A percentile compares a stretch with the other conserved stretches of the same genome.
Evolutionary conservation across 1,139 yeast species (phyloP).

Genomic region (Geotrichum australiense): DNA sequence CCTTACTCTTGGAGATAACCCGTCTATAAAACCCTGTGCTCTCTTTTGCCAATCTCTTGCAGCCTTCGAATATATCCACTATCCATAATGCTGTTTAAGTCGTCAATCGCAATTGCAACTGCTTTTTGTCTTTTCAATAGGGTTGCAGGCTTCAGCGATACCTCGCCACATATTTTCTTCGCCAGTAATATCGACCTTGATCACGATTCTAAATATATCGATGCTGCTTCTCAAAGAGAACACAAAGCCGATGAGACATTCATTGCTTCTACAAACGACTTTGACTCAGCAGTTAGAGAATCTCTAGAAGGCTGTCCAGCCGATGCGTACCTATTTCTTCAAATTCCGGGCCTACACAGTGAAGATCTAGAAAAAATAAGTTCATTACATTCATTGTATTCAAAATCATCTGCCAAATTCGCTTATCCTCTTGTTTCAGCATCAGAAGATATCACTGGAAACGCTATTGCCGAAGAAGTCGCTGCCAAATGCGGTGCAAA

Average conservation of each 20-base stretch:
- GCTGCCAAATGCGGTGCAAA: slow-evolving; percentile 29
- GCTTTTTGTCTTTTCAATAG: slow-evolving; percentile 10
- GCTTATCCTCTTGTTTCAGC: slow-evolving; percentile 17
- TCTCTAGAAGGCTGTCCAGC: slow-evolving; percentile 30
- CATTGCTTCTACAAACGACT: slow-evolving; percentile 14
- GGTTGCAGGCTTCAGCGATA: slow-evolving; percentile 24
- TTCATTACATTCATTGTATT: slow-evolving; percentile 25
- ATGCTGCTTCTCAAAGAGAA: slow-evolving; percentile 7
- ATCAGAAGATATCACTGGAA: slow-evolving; percentile 9
- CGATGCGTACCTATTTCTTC: slow-evolving; percentile 35
- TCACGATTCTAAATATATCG: slow-evolving; percentile 10
- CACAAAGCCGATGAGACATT: slow-evolving; percentile 11
- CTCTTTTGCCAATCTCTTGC: slow-evolving; percentile 1
- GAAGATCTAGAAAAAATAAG: slow-evolving; percentile 29
- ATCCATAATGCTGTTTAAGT: slow-evolving; percentile 14
- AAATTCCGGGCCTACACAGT: slow-evolving; percentile 33
- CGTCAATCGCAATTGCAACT: slow-evolving; percentile 12
- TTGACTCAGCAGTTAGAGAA: slow-evolving; percentile 19
- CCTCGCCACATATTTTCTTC: slow-evolving; percentile 20
- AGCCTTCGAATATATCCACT: neutral
- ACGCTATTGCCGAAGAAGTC: slow-evolving; percentile 23
- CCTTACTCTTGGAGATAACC: too few relatives aligned
- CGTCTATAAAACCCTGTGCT: neutral
- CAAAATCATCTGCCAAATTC: slow-evolving; percentile 24
- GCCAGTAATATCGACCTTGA: slow-evolving; percentile 14